Base-by-base conservation (phyloP, 2,329 filamentous ascomycete genomes). In the Colletotrichum spinosum region DNA sequence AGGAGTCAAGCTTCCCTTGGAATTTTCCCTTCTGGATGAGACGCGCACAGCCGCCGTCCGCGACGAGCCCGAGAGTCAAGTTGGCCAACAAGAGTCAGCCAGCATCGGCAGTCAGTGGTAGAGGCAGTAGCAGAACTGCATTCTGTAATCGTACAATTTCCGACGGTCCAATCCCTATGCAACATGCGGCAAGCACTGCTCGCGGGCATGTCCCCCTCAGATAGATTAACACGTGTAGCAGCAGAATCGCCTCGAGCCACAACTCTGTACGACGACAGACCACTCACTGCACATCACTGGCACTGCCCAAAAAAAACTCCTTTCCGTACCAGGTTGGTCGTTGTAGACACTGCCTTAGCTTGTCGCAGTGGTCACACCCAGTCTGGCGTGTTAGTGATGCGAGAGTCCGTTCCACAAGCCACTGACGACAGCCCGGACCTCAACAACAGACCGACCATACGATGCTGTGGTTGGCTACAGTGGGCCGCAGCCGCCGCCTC, bases 21-120 rank as follows among this genome's bases (percentile, higher is more conserved):
- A 25, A 25, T 25, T 25, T 25, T 25, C 25, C 25, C 25, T 25
- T 25, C 25, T 25, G 25, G 57, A 53, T 63, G 58, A 63, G 58
- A 63, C 63, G 53, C 53, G 63, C 63, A 63, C 63, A 57, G 58
- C 58, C 62, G 62, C 52, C 52, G 25, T 53, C 58, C 62, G 52
- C 54, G 52, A 57, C 52, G 48, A 53, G 51, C 55, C 52, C 62
- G 58, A 65, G 56, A 51, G 61, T 57, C 45, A 60, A 25, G 25
- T 25, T 25, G 25, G 25, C 25, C 3, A 25, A 25, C 25, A 25
- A 25, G 61, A 60, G 49, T 55, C 25, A 54, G 57, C 34, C 52
- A 25, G n/a, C 41, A 25, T 4, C 25, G 25, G 25, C 25, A 42
- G 17, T 46, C 12, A 10, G 42, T n/a, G 42, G 44, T 35, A 33